Conservation (phyloP, 1,284 basidiomycete species). For the Ustilago vetiveriae region DNA sequence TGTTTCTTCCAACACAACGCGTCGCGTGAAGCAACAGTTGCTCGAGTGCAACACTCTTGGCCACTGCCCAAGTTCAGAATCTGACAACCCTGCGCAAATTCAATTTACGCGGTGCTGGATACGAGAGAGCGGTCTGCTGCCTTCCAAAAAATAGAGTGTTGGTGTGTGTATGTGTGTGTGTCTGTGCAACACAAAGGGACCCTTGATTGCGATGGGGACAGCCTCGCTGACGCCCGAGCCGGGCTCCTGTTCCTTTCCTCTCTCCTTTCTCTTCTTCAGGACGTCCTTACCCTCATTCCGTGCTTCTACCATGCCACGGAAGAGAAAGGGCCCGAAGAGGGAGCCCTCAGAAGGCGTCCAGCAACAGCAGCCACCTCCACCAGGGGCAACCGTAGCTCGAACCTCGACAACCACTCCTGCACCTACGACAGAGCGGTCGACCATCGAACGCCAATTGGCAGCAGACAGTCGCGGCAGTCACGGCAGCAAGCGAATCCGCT, state of each 20-base stretch:
- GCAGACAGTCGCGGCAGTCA: no score
- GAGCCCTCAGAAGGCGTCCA: conserved; percentile 24
- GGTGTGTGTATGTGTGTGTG: no score
- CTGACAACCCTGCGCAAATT: background rate
- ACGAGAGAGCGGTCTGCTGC: background rate
- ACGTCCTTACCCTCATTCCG: no score
- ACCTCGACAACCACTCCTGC: background rate
- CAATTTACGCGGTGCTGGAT: background rate
- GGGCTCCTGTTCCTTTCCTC: no score
- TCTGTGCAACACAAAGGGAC: conserved; percentile 6
- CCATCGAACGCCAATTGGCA: background rate
- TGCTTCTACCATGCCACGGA: conserved; percentile 42
- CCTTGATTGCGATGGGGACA: background rate
- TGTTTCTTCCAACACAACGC: conserved; percentile 10
- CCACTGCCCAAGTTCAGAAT: background rate
- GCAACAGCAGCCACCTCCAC: conserved; percentile 3
- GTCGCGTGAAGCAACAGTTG: conserved; percentile 12
- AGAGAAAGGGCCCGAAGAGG: conserved; percentile 37
- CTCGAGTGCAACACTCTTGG: background rate
- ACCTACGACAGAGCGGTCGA: background rate
- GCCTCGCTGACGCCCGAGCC: no score
- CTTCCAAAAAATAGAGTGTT: no score
- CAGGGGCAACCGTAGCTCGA: background rate
- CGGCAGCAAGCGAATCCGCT: conserved; percentile 19
- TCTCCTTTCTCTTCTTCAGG: background rate